Conservation (phyloP, 202 grass and related monocot species). For the Carex arenaria region DNA sequence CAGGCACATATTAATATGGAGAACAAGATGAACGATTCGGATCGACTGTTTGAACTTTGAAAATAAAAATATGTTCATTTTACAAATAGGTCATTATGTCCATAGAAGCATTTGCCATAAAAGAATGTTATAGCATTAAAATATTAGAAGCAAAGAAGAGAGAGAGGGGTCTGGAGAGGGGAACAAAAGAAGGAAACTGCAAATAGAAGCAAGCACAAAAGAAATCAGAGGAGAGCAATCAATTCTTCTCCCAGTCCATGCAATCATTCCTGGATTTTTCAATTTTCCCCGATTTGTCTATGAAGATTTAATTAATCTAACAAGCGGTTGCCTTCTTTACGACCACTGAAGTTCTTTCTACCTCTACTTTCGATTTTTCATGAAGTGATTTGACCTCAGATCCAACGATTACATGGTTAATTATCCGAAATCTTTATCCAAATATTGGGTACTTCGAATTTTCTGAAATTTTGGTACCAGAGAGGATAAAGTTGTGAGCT, state of each 20-base stretch:
- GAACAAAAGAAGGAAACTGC: not conserved
- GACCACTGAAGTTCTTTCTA: not conserved
- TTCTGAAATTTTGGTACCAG: not conserved
- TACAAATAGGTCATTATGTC: too few relatives aligned
- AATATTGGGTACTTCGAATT: not conserved
- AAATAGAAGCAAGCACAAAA: slow-evolving; percentile 3
- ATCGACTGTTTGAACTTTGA: too few relatives aligned
- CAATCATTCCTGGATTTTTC: not conserved
- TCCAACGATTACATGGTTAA: not conserved
- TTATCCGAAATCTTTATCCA: not conserved
- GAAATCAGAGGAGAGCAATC: not conserved
- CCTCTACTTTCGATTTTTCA: not conserved
- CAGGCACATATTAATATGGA: too few relatives aligned
- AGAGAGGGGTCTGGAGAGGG: not conserved
- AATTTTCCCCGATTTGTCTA: not conserved
- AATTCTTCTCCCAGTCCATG: not conserved
- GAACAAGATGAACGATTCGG: too few relatives aligned
- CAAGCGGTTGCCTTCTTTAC: not conserved
- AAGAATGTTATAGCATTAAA: not conserved
- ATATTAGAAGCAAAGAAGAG: not conserved
- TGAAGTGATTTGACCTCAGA: slow-evolving; percentile 12
- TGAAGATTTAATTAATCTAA: not conserved
- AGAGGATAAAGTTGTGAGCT: not conserved
- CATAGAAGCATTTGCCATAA: too few relatives aligned
- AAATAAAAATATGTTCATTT: too few relatives aligned